Base-by-base conservation (phyloP, 805 yeast species). In the Yarrowia deformans region DNA sequence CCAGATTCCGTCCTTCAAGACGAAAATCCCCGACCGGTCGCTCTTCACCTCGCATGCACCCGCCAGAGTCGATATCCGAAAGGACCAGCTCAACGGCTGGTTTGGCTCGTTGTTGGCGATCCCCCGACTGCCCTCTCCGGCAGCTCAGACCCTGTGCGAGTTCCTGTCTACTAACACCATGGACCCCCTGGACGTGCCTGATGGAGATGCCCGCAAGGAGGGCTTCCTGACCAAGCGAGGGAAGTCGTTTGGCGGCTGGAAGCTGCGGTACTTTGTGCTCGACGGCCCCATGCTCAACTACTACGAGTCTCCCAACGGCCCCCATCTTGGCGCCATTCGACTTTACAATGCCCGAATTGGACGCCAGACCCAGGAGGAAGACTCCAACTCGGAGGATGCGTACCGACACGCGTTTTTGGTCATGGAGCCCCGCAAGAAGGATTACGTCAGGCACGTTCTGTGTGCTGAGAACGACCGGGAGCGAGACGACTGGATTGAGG, bases 391-490 rank as follows among this genome's bases (percentile, higher is more conserved):
- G 18, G 73, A 75, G 9, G 80, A 76, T 35, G 74, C 73, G 43
- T 72, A 64, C 70, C 78, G 88, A 67, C 90, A 88, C 77, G 90
- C 90, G 0, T 85, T 88, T 72, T 81, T 87, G 40, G 73, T 83
- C 10, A 73, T 74, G 71, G 86, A 83, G 72, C 79, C 78, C 42
- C 80, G 81, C 70, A 81, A 81, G 70, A 72, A 77, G 45, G 81
- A 81, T 46, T 72, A 70, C 37, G 61, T 46, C 19, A 52, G 72
- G 72, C 91, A 89, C 74, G 83, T 85, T 64, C 84, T 92, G 67
- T 91, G 96, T 77, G 89, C 95, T 1, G 97, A 93, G 76, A 87
- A 89, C 9, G 89, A 89, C 55, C 84, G 82, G 35, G 97, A 92
- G 74, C 83, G 94, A 69, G 93, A 89, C 73, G 80, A 80, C 10